Evolutionary conservation across 176 grass and related monocot genomes (phyloP).

Genomic region (Areca catechu): DNA sequence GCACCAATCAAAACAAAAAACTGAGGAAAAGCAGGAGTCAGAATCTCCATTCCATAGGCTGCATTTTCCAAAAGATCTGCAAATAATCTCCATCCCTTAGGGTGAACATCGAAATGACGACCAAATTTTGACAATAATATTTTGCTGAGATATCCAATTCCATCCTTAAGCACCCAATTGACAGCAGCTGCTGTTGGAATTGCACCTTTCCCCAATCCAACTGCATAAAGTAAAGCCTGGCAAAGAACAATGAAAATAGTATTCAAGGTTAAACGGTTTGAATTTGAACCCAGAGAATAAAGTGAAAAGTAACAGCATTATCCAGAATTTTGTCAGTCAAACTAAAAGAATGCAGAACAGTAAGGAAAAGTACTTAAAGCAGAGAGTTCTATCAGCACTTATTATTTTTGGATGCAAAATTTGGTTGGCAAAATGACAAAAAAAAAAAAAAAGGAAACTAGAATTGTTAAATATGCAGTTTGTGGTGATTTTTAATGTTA

Average conservation of each 20-base stretch:
- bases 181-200: constrained; percentile 77
- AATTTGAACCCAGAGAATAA: too few species aligned
- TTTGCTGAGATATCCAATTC: constrained; percentile 86
- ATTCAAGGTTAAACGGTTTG: too few species aligned
- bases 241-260: constrained; percentile 1
- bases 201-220: constrained; percentile 82
- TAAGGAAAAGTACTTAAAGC: too few species aligned
- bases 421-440: too few species aligned
- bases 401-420: too few species aligned
- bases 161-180: constrained; percentile 93
- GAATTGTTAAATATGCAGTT: too few species aligned
- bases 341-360: too few species aligned
- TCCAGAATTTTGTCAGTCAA: too few species aligned
- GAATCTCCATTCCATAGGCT: constrained; percentile 80
- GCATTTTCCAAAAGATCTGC: constrained; percentile 79
- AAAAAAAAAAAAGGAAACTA: too few species aligned
- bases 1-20: constrained; percentile 85
- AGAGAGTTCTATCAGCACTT: too few species aligned
- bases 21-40: constrained; percentile 89
- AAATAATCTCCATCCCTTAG: constrained; percentile 81
- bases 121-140: constrained; percentile 85
- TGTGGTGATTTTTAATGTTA: too few species aligned
- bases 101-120: constrained; percentile 91
- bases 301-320: too few species aligned
- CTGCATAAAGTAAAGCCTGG: constrained; percentile 74